Evolutionary conservation across 2,329 filamentous ascomycete species (phyloP), one percentile per base, ranked within the genome.

Genomic region (Diaporthe capsici): DNA sequence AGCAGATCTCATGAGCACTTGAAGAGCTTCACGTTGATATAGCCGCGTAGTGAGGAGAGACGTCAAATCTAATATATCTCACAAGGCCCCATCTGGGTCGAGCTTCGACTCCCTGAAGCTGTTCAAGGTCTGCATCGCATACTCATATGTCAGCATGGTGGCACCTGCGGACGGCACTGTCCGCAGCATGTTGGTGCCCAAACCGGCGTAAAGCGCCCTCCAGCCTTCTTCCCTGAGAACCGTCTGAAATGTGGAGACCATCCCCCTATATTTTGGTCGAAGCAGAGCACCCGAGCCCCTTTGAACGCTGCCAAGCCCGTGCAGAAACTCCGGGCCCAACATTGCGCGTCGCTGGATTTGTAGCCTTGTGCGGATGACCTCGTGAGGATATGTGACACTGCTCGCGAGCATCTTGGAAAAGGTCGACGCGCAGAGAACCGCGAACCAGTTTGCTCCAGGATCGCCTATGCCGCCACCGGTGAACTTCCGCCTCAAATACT

Each of bases 351-450:
- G 93, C 83, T 99, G 97, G 1, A 97, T 99, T 84, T 99, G 97
- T 74, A 99, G 87, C 76, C 97, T 90, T 67, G 97, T 99, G 60
- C 97, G 92, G 70, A 99, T 92, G n/a, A 99, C 97, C 85, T 99
- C 97, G 83, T 99, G 97, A 0, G 97, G 97, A 82, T 99, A 99
- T n/a, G 97, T 99, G 13, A 96, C 94, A 65, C 95, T 97, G 82
- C 96, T 98, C 47, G 97, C 97, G 81, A 97, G 92, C 65, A 98
- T 91, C 85, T 99, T 99, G 86, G 95, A 98, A 67, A 98, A 85
- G 77, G 98, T 95, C 15, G 96, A 98, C 47, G 97, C 96, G 15
- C 92, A 92, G 12, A 98, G 89, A 76, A 98, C 94, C 51, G 96
- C 96, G 63, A 94, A 79, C 91, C 94, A 97, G 79, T 98, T 94